Conservation (phyloP, 148 eudicot genomes). For the Rhododendron griersonianum region DNA sequence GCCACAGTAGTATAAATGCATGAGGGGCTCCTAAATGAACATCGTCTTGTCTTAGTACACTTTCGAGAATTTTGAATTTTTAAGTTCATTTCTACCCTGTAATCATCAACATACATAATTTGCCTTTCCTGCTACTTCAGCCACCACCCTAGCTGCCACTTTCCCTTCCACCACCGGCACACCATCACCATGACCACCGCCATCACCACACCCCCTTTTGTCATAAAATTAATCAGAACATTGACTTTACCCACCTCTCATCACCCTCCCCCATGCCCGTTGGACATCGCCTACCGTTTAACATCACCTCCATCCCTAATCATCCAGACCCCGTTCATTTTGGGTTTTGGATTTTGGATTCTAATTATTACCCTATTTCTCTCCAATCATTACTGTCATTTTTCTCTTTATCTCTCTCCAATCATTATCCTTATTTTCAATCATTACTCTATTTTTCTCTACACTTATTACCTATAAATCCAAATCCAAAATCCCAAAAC, state of each 20-base stretch:
- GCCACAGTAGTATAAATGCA: background rate
- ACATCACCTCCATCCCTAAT: background rate
- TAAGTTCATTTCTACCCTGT: background rate
- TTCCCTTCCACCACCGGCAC: background rate
- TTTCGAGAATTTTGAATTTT: background rate
- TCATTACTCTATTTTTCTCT: too few relatives aligned
- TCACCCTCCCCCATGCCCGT: background rate
- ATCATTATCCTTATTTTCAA: too few relatives aligned
- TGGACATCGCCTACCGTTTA: background rate
- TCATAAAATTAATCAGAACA: background rate
- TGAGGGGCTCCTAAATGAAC: background rate
- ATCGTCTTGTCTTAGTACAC: background rate
- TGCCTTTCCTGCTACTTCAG: background rate
- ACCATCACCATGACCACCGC: background rate
- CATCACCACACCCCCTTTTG: background rate
- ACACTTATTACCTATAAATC: too few relatives aligned
- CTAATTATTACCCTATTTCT: too few relatives aligned
- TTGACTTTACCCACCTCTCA: background rate
- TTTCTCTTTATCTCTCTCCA: too few relatives aligned
- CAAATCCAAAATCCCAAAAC: too few relatives aligned
- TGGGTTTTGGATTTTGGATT: too few relatives aligned
- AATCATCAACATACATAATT: background rate
- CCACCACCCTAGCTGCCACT: background rate
- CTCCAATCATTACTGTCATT: too few relatives aligned
- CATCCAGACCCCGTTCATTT: background rate